Conservation (phyloP, 768 basidiomycete genomes). For the Boletus sp. region DNA sequence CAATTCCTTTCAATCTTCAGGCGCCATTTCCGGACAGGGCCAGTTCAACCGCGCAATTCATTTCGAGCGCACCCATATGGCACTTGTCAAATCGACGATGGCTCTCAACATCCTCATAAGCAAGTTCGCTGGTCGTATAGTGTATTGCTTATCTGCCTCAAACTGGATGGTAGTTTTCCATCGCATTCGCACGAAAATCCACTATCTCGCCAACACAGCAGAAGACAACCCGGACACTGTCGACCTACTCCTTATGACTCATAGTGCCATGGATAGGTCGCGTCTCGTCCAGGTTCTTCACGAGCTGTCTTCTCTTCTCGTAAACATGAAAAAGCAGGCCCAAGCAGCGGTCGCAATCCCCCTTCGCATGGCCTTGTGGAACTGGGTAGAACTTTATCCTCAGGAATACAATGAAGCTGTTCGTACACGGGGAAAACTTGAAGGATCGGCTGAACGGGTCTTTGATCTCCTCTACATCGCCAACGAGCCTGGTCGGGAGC, state of each 20-base stretch:
- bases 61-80: constrained; percentile 65
- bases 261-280: constrained; percentile 68
- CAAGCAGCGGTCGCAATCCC: constrained; percentile 71
- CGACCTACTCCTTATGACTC: constrained; percentile 76
- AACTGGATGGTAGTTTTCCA: constrained; percentile 82
- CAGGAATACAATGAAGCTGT: constrained; percentile 76
- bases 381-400: constrained; percentile 81
- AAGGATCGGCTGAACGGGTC: constrained; percentile 82
- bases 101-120: constrained; percentile 63
- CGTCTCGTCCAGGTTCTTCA: constrained; percentile 71
- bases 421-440: constrained; percentile 58
- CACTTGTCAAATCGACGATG: constrained; percentile 51
- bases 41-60: constrained; percentile 28
- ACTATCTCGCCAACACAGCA: constrained; percentile 50
- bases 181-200: constrained; percentile 68
- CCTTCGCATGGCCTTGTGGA: constrained; percentile 82
- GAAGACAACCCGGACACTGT: constrained; percentile 64
- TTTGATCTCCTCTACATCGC: constrained; percentile 74
- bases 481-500: constrained; percentile 41
- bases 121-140: constrained; percentile 72
- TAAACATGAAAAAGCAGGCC: constrained; percentile 76
- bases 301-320: constrained; percentile 77
- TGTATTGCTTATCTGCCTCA: constrained; percentile 83
- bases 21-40: constrained; percentile 28
- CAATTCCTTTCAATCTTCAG: constrained; percentile 41